phyloP scores from a whole-genome alignment of 2,329 filamentous ascomycete species.

The Aspergillus texensis region DNA sequence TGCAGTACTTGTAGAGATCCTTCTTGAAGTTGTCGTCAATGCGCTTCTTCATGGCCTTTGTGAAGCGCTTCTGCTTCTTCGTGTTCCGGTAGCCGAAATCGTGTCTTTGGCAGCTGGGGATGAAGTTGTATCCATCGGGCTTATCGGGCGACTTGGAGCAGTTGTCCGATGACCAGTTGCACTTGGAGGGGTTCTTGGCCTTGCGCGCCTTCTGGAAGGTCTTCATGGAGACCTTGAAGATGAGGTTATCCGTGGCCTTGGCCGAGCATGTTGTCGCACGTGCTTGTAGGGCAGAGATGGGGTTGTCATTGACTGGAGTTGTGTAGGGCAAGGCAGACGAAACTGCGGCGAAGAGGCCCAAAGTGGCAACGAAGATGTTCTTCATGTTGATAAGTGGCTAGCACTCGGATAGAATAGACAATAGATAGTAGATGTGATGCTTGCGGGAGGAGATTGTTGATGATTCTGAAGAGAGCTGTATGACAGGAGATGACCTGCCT shows the following conservation, averaged over 20 bases:
- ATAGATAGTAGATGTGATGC: not conserved
- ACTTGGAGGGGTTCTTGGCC: not conserved
- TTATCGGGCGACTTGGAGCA: not conserved
- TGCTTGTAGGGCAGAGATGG: not conserved
- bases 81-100: constrained; percentile 1
- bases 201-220: constrained; percentile 4
- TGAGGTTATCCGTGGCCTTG: not conserved
- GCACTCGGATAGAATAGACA: not conserved
- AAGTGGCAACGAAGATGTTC: not conserved
- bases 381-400: not conserved
- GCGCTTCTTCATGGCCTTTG: not conserved
- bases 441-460: not conserved
- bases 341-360: not conserved
- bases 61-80: constrained; percentile 3
- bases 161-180: constrained; percentile 1
- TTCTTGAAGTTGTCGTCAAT: constrained; percentile 1
- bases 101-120: not conserved
- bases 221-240: constrained; percentile 1
- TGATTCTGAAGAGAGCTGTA: not conserved
- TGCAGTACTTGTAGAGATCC: not conserved
- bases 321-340: not conserved
- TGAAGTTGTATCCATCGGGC: constrained; percentile 1
- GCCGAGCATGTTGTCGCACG: not conserved
- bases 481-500: not conserved
- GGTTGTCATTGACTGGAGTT: not conserved